Percentiles rank a stretch among this genome's conserved stretches.
These are phyloP conservation scores for Septoria linicola DNA, from an alignment of 2,329 filamentous ascomycete species.

Conservation along the genomic window DNA sequence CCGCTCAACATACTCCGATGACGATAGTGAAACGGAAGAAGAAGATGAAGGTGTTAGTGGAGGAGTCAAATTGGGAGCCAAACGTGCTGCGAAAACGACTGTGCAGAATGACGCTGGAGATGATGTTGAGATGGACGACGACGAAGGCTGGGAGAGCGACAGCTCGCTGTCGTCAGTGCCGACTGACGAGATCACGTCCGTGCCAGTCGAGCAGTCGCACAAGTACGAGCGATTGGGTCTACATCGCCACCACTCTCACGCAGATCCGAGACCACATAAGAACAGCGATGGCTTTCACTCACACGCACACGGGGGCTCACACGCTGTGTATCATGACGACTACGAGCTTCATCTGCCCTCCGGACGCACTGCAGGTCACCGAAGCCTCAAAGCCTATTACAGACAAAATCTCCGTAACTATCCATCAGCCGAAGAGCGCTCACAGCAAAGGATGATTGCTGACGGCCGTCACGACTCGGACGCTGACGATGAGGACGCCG, in stretches of 20 bases:
- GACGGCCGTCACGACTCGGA: slow-evolving; percentile 47
- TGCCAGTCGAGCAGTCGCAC: slow-evolving; percentile 71
- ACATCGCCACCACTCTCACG: slow-evolving; percentile 71
- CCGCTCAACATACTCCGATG: slow-evolving; percentile 88
- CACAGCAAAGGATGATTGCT: slow-evolving; percentile 63
- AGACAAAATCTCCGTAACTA: slow-evolving; percentile 88
- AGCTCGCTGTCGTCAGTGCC: slow-evolving; percentile 79
- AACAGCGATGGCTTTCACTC: slow-evolving; percentile 78
- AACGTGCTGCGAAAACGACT: slow-evolving; percentile 51
- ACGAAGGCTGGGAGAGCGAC: slow-evolving; percentile 94
- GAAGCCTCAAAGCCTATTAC: slow-evolving; percentile 83
- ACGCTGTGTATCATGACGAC: slow-evolving; percentile 84
- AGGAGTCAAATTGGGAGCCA: slow-evolving; percentile 70
- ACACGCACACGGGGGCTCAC: slow-evolving; percentile 69
- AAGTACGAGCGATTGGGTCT: slow-evolving; percentile 71
- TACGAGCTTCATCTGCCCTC: slow-evolving; percentile 91
- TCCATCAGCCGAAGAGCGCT: slow-evolving; percentile 73
- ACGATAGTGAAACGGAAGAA: slow-evolving; percentile 59
- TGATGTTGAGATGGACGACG: slow-evolving; percentile 56
- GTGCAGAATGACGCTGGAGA: slow-evolving; percentile 51
- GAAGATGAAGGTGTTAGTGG: slow-evolving; percentile 52
- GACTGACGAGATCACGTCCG: slow-evolving; percentile 76
- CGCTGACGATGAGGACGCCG: slow-evolving; percentile 49
- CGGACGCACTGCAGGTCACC: slow-evolving; percentile 84
- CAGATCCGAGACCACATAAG: slow-evolving; percentile 68